Conservation (phyloP, 1,284 basidiomycete species). For the Xerocomus tenax region DNA sequence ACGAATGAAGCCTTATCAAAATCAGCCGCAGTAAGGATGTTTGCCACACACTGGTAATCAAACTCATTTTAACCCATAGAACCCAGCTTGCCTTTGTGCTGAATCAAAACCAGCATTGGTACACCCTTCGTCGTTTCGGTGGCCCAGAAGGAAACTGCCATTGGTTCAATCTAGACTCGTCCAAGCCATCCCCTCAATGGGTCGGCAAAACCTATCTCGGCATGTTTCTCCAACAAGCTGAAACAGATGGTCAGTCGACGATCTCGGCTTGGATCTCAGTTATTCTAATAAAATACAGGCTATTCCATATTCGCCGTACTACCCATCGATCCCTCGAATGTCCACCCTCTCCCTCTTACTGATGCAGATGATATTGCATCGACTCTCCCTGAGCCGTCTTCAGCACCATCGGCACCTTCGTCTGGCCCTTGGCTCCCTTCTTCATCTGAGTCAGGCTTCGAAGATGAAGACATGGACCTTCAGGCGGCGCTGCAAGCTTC, state of each 20-base stretch:
- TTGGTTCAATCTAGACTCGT: constrained; percentile 92
- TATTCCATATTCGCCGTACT: constrained; percentile 84
- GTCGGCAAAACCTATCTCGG: constrained; percentile 75
- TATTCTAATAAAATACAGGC: constrained; percentile 39
- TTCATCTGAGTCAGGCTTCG: constrained; percentile 39
- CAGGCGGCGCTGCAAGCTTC: constrained; percentile 81
- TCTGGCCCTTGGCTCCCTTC: constrained; percentile 15
- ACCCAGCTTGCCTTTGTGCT: constrained; percentile 82
- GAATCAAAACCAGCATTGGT: constrained; percentile 85
- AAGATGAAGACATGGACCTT: constrained; percentile 80
- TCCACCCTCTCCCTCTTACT: constrained; percentile 49
- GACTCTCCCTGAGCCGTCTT: constrained; percentile 45
- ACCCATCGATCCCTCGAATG: constrained; percentile 41
- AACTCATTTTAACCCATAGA: constrained; percentile 35
- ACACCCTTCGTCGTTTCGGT: constrained; percentile 78
- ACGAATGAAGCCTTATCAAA: constrained; percentile 69
- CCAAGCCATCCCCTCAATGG: constrained; percentile 66
- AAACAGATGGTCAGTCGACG: constrained; percentile 56
- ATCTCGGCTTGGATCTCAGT: background rate
- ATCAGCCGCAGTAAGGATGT: constrained; percentile 62
- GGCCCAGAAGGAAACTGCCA: constrained; percentile 46
- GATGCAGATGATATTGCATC: constrained; percentile 60
- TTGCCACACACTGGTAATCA: constrained; percentile 9
- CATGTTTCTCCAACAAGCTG: constrained; percentile 82
- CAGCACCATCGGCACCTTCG: constrained; percentile 22